phyloP scores from a whole-genome alignment of 768 basidiomycete genomes.

The Tricholoma terreum region DNA sequence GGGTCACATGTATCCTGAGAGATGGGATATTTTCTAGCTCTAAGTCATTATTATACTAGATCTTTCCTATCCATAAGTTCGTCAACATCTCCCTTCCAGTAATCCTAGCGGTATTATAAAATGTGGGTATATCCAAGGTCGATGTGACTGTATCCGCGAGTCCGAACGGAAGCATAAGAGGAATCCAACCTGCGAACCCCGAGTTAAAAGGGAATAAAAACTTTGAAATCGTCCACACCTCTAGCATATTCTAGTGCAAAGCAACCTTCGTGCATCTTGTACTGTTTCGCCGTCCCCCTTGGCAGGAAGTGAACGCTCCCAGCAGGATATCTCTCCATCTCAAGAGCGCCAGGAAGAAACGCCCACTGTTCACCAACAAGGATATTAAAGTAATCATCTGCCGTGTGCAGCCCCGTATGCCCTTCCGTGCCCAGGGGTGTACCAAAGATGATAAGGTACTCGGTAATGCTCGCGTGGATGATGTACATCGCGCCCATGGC shows the following conservation, averaged over 20 bases:
- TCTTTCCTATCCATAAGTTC: conserved; percentile 85
- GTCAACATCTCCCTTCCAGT: conserved; percentile 80
- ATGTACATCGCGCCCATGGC: conserved; percentile 99
- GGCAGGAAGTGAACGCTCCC: conserved; percentile 85
- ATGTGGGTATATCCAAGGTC: conserved; percentile 81
- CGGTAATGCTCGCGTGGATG: conserved; percentile 94
- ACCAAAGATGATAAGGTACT: conserved; percentile 95
- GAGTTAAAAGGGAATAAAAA: not conserved
- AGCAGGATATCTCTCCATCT: conserved; percentile 81
- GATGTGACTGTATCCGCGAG: conserved; percentile 82
- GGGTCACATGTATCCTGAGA: no score
- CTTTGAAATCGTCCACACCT: conserved; percentile 48
- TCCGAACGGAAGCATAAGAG: conserved; percentile 93
- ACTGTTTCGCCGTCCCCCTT: conserved; percentile 88
- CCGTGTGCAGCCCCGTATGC: conserved; percentile 89
- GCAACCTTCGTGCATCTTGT: conserved; percentile 96
- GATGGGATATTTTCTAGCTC: no score
- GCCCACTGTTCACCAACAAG: conserved; percentile 95
- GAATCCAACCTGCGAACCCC: conserved; percentile 88
- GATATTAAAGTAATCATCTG: conserved; percentile 98
- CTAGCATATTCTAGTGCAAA: conserved; percentile 94
- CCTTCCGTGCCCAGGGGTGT: conserved; percentile 97
- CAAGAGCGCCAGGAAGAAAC: conserved; percentile 74
- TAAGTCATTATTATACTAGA: conserved; percentile 39
- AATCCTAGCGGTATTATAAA: conserved; percentile 74